phyloP scores from a whole-genome alignment of 2,329 filamentous ascomycete genomes.

The Chaetomium olivaceum region DNA sequence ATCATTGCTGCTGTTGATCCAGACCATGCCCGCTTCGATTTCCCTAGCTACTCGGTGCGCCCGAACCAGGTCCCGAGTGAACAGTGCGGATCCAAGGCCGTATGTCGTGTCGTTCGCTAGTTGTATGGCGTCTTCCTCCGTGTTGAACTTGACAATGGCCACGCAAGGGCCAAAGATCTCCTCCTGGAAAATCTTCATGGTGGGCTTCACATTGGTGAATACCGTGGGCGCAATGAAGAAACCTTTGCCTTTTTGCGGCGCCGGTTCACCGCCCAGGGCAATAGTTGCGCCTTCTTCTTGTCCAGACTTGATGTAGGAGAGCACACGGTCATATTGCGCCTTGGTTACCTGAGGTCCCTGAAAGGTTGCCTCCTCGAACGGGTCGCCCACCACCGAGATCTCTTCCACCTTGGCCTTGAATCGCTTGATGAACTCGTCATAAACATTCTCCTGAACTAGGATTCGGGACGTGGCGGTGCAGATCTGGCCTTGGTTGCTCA shows the following conservation, averaged over 20 bases:
- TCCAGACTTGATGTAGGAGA: conserved; percentile 67
- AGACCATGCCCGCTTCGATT: conserved; percentile 58
- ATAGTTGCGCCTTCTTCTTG: conserved; percentile 66
- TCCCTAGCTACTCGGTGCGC: conserved; percentile 51
- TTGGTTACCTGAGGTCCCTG: conserved; percentile 71
- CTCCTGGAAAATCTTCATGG: conserved; percentile 41
- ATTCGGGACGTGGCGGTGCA: conserved; percentile 63
- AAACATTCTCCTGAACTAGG: conserved; percentile 58
- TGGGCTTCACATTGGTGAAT: conserved; percentile 40
- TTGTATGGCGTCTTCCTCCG: conserved; percentile 41
- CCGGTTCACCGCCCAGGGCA: conserved; percentile 57
- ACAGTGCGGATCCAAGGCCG: conserved; percentile 58
- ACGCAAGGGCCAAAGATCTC: conserved; percentile 43
- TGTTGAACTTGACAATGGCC: conserved; percentile 39
- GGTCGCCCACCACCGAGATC: conserved; percentile 64
- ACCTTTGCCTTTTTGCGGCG: conserved; percentile 54
- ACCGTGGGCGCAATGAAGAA: conserved; percentile 42
- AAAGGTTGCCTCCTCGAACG: conserved; percentile 65
- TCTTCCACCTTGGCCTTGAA: conserved; percentile 61
- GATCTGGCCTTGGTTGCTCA: conserved; percentile 62
- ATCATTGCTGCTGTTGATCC: conserved; percentile 49
- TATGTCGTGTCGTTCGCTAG: conserved; percentile 52
- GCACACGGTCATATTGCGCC: conserved; percentile 65
- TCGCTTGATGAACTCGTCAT: conserved; percentile 61
- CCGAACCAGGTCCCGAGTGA: conserved; percentile 55